A percentile compares a stretch with the other conserved stretches of the same genome.
These are phyloP conservation scores for Thielaviopsis euricoi DNA, from an alignment of 2,329 filamentous ascomycete species.

Conservation along the genomic window DNA sequence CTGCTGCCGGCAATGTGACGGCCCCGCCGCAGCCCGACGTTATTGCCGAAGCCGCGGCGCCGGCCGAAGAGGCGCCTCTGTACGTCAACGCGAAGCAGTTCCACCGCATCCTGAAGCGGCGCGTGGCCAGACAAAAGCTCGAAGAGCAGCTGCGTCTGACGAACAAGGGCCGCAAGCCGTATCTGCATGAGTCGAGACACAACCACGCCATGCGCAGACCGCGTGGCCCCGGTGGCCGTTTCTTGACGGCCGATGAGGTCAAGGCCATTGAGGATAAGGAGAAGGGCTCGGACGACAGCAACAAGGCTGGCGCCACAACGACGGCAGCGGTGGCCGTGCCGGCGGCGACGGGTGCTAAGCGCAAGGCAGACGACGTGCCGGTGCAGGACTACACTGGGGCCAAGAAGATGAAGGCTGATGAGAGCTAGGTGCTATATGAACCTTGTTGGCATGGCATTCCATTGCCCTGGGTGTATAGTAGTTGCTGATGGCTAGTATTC, in stretches of 20 bases:
- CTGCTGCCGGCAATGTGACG: constrained; percentile 52
- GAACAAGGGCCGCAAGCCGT: constrained; percentile 89
- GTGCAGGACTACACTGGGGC: constrained; percentile 22
- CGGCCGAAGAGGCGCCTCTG: constrained; percentile 76
- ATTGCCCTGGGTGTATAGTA: no score
- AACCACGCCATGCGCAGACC: constrained; percentile 97
- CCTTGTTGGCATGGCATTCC: no score
- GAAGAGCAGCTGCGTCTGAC: constrained; percentile 86
- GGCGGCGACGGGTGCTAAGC: constrained; percentile 32
- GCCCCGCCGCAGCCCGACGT: constrained; percentile 35
- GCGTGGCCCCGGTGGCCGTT: constrained; percentile 82
- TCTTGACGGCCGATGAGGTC: constrained; percentile 91
- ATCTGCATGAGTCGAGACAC: constrained; percentile 91
- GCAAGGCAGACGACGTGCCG: constrained; percentile 39
- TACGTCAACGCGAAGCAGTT: constrained; percentile 99
- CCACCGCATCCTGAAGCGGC: constrained; percentile 85
- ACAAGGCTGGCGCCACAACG: constrained; percentile 14
- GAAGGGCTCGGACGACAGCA: constrained; percentile 17
- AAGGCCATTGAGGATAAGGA: constrained; percentile 34
- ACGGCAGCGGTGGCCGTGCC: constrained; percentile 13
- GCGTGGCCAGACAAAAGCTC: constrained; percentile 80
- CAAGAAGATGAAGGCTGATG: constrained; percentile 42
- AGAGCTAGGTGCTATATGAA: constrained; percentile 12
- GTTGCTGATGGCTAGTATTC: no score
- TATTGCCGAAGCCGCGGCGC: constrained; percentile 41